Conservation (phyloP, 2,329 filamentous ascomycete species). For the Monilinia fructicola region DNA sequence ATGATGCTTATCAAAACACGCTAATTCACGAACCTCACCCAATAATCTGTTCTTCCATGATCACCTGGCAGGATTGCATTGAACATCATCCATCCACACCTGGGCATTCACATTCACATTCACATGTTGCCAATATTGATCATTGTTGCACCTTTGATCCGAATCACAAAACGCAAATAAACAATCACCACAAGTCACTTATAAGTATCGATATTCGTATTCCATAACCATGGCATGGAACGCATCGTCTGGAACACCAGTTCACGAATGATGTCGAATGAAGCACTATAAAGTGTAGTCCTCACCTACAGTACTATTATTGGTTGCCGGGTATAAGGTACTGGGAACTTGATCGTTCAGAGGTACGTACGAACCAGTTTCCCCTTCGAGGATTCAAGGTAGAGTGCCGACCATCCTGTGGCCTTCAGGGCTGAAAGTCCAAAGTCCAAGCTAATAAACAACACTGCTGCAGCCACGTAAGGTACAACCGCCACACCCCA, state of each 20-base stretch:
- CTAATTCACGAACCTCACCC: not conserved
- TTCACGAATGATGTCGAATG: not conserved
- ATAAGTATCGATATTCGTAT: slow-evolving; percentile 1
- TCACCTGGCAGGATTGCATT: not conserved
- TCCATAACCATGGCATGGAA: not conserved
- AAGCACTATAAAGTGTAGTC: not conserved
- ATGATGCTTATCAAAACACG: not conserved
- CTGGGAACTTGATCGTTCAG: not conserved
- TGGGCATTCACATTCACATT: no score
- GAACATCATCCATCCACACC: no score
- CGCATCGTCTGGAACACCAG: not conserved
- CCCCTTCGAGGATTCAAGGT: not conserved
- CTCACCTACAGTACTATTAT: not conserved
- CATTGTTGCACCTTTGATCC: not conserved
- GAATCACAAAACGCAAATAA: not conserved
- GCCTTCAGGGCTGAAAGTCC: not conserved
- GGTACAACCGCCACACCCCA: slow-evolving; percentile 4
- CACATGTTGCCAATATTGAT: no score
- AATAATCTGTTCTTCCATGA: not conserved
- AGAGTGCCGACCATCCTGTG: not conserved
- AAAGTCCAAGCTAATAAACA: not conserved
- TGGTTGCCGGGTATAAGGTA: not conserved
- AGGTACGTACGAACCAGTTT: not conserved
- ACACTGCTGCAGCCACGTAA: slow-evolving; percentile 7
- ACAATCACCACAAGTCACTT: not conserved